phyloP scores from a whole-genome alignment of 768 basidiomycete genomes.

The Daedaleopsis sinensis region DNA sequence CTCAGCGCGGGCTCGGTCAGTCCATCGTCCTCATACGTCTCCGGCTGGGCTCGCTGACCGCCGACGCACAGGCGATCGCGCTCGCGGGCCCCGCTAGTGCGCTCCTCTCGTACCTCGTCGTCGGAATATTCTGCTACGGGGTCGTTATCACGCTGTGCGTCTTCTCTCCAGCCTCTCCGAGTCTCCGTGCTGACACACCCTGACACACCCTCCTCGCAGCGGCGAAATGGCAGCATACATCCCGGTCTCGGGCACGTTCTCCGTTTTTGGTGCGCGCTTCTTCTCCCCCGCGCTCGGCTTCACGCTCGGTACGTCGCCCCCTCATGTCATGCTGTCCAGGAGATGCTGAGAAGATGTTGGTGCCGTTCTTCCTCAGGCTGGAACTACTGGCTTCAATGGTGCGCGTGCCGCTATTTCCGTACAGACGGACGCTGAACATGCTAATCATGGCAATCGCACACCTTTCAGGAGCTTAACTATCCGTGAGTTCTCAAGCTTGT shows the following conservation, averaged over 20 bases:
- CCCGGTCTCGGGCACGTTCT: constrained; percentile 64
- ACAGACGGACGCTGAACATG: constrained; percentile 7
- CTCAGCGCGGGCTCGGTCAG: constrained; percentile 58
- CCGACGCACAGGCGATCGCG: constrained; percentile 45
- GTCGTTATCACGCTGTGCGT: constrained; percentile 59
- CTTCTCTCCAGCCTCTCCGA: constrained; percentile 8
- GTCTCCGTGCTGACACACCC: neutral
- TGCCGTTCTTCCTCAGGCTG: too few relatives aligned
- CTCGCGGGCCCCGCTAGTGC: constrained; percentile 64
- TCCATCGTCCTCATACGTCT: neutral
- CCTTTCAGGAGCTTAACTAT: constrained; percentile 40
- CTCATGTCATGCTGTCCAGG: neutral
- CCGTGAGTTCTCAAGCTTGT: constrained; percentile 33
- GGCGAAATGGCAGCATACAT: constrained; percentile 71
- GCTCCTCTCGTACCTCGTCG: constrained; percentile 60
- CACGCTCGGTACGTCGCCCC: constrained; percentile 45
- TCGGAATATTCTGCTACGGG: constrained; percentile 60
- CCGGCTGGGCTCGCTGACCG: too few relatives aligned
- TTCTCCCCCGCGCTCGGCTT: constrained; percentile 64
- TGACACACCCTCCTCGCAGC: constrained; percentile 34
- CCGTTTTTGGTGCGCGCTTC: constrained; percentile 58
- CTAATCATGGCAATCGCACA: neutral
- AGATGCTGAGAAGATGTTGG: neutral
- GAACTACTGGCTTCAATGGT: constrained; percentile 62
- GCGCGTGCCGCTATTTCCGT: constrained; percentile 6